Evolutionary conservation across 2,329 filamentous ascomycete species (phyloP).

Genomic region (Fusarium fracticaudum): DNA sequence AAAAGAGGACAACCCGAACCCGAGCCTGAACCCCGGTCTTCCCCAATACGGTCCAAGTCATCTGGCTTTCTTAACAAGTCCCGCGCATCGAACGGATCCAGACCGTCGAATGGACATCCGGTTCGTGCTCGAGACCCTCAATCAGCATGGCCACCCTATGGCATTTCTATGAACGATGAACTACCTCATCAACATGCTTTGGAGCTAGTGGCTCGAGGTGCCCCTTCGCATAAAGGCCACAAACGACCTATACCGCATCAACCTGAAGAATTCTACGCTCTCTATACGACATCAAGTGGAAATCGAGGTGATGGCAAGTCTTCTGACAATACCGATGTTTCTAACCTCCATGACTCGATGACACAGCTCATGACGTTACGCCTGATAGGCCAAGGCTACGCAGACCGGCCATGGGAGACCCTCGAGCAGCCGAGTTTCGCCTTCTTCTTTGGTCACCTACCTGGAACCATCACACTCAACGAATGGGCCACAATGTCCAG

Average conservation of each 20-base stretch:
- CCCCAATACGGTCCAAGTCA: conserved; percentile 28
- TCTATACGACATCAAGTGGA: conserved; percentile 62
- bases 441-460: conserved; percentile 71
- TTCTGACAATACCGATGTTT: conserved; percentile 56
- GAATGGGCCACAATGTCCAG: conserved; percentile 72
- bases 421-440: conserved; percentile 78
- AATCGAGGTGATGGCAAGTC: conserved; percentile 53
- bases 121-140: conserved; percentile 47
- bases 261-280: conserved; percentile 63
- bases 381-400: conserved; percentile 54
- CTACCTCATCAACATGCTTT: conserved; percentile 64
- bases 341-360: conserved; percentile 64
- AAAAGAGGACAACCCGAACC: conserved; percentile 51
- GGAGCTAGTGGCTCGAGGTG: conserved; percentile 67
- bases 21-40: conserved; percentile 31
- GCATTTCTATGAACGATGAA: conserved; percentile 59
- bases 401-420: conserved; percentile 71
- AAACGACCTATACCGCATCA: conserved; percentile 64
- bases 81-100: conserved; percentile 26
- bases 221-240: conserved; percentile 65
- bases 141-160: conserved; percentile 67
- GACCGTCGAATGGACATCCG: conserved; percentile 26
- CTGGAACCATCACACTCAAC: conserved; percentile 78
- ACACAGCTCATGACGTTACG: conserved; percentile 67
- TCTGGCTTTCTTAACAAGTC: conserved; percentile 26